A percentile compares a stretch with the other conserved stretches of the same genome.
Evolutionary conservation across 2,329 filamentous ascomycete species (phyloP).

Genomic region (Zymoseptoria passerinii): DNA sequence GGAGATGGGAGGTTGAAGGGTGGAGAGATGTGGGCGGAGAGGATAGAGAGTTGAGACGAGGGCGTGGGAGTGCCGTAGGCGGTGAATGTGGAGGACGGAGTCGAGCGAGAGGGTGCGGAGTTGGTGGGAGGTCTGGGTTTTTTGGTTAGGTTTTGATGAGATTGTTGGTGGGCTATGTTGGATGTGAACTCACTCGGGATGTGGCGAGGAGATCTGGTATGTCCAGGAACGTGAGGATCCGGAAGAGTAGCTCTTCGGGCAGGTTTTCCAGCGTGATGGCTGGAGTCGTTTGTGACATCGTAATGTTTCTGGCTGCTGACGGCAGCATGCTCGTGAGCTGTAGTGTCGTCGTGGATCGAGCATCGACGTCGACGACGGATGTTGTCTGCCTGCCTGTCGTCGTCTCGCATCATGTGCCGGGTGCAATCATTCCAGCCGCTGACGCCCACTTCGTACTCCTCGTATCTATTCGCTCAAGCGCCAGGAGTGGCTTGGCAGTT

Average conservation of each 20-base stretch:
- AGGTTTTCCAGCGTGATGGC: constrained; percentile 10
- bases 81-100: constrained; percentile 56
- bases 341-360: background rate
- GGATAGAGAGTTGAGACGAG: constrained; percentile 49
- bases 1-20: constrained; percentile 54
- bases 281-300: background rate
- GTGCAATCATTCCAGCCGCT: background rate
- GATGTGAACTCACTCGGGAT: constrained; percentile 30
- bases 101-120: constrained; percentile 55
- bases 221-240: constrained; percentile 38
- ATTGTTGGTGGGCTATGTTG: background rate
- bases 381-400: background rate
- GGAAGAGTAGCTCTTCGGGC: constrained; percentile 39
- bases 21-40: constrained; percentile 50
- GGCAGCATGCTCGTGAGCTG: too few relatives aligned
- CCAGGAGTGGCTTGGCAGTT: background rate
- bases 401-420: background rate
- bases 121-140: constrained; percentile 49
- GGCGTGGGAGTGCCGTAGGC: constrained; percentile 50
- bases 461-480: background rate
- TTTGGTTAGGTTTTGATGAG: background rate
- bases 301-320: background rate
- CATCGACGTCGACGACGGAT: background rate
- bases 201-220: constrained; percentile 39
- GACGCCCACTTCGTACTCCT: background rate